Conservation (phyloP, 352 stramenopile genomes). For the Phytophthora hybrid region DNA sequence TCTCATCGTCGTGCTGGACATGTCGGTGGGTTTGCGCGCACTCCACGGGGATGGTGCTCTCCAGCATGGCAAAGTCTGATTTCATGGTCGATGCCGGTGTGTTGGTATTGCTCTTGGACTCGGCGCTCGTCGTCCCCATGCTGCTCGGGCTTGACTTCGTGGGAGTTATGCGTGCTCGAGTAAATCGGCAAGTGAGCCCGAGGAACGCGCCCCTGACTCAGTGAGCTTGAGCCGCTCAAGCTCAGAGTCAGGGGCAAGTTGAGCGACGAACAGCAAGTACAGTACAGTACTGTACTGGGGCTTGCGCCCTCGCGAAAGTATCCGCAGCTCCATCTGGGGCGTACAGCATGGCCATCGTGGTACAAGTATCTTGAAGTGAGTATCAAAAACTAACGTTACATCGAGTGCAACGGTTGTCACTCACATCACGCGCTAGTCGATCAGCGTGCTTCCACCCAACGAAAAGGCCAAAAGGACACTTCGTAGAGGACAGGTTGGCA, state of each 20-base stretch:
- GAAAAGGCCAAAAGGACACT: background rate
- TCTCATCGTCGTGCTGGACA: background rate
- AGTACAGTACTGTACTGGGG: no score
- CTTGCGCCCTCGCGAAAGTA: background rate
- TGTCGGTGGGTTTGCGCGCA: constrained; percentile 25
- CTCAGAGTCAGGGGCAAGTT: no score
- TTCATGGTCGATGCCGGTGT: constrained; percentile 2
- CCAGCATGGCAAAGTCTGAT: constrained; percentile 27
- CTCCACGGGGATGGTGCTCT: constrained; percentile 35
- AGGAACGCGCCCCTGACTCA: no score
- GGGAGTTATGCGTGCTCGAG: no score
- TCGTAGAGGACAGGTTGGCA: no score
- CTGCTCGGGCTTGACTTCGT: no score
- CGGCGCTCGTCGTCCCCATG: constrained; percentile 1
- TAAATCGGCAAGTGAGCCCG: no score
- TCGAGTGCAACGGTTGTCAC: constrained; percentile 12
- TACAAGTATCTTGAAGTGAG: constrained; percentile 21
- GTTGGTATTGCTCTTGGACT: constrained; percentile 5
- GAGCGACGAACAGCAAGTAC: constrained; percentile 3
- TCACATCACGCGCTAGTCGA: constrained; percentile 8
- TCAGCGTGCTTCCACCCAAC: background rate
- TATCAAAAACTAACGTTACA: constrained; percentile 4
- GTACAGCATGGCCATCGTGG: constrained; percentile 7
- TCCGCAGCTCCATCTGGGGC: constrained; percentile 9
- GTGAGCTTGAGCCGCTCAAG: no score